Conservation (phyloP, 2,329 filamentous ascomycete genomes). For the Septoria petroselini region DNA sequence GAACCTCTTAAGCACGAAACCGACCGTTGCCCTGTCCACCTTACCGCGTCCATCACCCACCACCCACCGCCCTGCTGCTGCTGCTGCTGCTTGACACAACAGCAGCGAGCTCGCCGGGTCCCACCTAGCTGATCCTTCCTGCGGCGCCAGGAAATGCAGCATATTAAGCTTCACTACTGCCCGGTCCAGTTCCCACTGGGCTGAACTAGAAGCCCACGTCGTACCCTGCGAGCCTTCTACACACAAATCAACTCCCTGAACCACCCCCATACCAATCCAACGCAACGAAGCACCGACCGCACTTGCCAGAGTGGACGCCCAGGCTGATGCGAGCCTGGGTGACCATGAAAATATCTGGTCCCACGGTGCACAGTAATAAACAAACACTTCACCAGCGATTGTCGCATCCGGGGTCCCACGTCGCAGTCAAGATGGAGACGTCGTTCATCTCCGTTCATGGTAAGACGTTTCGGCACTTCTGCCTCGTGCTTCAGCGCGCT, state of each 20-base stretch:
- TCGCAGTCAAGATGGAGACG: conserved; percentile 33
- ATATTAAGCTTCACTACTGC: conserved; percentile 7
- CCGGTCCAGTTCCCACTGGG: conserved; percentile 3
- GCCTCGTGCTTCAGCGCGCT: too few relatives aligned
- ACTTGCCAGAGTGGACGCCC: too few relatives aligned
- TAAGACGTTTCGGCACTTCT: conserved; percentile 51
- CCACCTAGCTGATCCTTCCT: too few relatives aligned
- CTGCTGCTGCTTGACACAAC: neutral
- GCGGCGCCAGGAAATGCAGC: conserved; percentile 2
- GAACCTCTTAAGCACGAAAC: too few relatives aligned
- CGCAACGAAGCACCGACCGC: too few relatives aligned
- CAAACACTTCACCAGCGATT: neutral
- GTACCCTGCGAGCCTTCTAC: neutral
- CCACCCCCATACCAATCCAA: too few relatives aligned
- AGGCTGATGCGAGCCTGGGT: neutral
- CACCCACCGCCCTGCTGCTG: too few relatives aligned
- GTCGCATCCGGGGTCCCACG: neutral
- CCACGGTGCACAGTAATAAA: neutral
- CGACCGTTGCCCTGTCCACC: too few relatives aligned
- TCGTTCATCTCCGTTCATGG: conserved; percentile 92
- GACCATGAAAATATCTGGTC: neutral
- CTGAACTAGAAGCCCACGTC: conserved; percentile 7
- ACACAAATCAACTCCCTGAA: conserved; percentile 8
- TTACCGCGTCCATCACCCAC: too few relatives aligned
- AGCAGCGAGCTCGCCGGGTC: neutral